Evolutionary conservation across 768 basidiomycete species (phyloP), one percentile per base, ranked within the genome.

Genomic region (Lentinula lateritia): DNA sequence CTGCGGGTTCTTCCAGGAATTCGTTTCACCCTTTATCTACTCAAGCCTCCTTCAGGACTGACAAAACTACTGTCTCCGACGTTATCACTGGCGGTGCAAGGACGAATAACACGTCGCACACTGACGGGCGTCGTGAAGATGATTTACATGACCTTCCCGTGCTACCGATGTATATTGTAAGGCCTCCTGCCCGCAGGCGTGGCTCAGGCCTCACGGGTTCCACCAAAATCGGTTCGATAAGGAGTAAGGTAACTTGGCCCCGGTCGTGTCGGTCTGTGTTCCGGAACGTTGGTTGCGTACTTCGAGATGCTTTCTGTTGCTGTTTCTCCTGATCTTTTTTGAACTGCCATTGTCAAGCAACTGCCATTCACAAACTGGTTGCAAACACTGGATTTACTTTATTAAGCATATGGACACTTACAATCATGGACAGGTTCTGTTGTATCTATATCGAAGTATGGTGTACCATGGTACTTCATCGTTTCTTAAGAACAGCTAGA

Each of bases 121-220:
- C 35, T 23, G 59, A 50, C 20, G 48, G 45, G 50, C 45, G 46
- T 38, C 58, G 28, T n/a, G 41, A 41, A 39, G 50, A 60, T 60
- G 56, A 67, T 65, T 62, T 62, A 62, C 65, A 68, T 66, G 43
- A 66, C 69, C 32, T 71, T 42, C 60, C 73, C 65, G 67, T 61
- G 65, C 66, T 61, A 34, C 62, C 58, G n/a, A 69, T 62, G 38
- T 56, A 45, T 35, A 61, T 46, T 34, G 32, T 52, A n/a, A 55
- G 41, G 56, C 35, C 59, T 39, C 35, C 45, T 43, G 36, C 42
- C 15, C 45, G 58, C 48, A 50, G 59, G 50, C 59, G 50, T 32
- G 59, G 59, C 15, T 50, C 48, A n/a, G 59, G 50, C 15, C 38
- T 50, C 18, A 52, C 59, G 20, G 28, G 45, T 20, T 60, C 59